Conservation (phyloP, 352 stramenopile species). For the Globisporangium perplexum region DNA sequence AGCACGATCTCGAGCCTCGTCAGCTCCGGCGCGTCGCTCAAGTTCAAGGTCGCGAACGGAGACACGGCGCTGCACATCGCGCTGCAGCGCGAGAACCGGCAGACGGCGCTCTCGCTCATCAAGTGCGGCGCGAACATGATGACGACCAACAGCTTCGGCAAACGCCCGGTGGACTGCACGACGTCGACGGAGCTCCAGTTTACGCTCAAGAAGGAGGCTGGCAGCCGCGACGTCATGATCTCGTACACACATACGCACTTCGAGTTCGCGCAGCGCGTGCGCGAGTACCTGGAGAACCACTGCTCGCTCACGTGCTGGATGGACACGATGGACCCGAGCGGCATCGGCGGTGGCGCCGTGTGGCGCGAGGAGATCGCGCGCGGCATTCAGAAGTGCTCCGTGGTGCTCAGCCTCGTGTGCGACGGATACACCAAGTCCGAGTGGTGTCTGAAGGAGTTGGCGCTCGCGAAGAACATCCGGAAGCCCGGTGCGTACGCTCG, state of each 20-base stretch:
- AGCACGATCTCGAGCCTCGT: constrained; percentile 43
- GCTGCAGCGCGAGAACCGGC: constrained; percentile 56
- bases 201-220: constrained; percentile 65
- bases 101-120: constrained; percentile 63
- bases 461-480: constrained; percentile 62
- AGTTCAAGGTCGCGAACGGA: constrained; percentile 26
- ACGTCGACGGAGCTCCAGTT: constrained; percentile 77
- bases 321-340: constrained; percentile 79
- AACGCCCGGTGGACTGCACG: constrained; percentile 74
- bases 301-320: constrained; percentile 72
- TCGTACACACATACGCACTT: constrained; percentile 73
- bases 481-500: constrained; percentile 38
- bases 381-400: constrained; percentile 64
- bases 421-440: constrained; percentile 69
- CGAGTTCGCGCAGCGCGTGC: constrained; percentile 52
- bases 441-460: constrained; percentile 80
- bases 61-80: constrained; percentile 77
- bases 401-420: constrained; percentile 69
- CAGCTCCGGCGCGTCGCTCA: constrained; percentile 31
- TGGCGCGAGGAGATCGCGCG: constrained; percentile 81
- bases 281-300: constrained; percentile 53
- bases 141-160: constrained; percentile 49
- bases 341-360: constrained; percentile 65
- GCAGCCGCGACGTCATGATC: constrained; percentile 77
- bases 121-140: constrained; percentile 69